These are phyloP conservation scores for Venturia oleaginea DNA, from an alignment of 2,329 filamentous ascomycete species.

Conservation along the genomic window DNA sequence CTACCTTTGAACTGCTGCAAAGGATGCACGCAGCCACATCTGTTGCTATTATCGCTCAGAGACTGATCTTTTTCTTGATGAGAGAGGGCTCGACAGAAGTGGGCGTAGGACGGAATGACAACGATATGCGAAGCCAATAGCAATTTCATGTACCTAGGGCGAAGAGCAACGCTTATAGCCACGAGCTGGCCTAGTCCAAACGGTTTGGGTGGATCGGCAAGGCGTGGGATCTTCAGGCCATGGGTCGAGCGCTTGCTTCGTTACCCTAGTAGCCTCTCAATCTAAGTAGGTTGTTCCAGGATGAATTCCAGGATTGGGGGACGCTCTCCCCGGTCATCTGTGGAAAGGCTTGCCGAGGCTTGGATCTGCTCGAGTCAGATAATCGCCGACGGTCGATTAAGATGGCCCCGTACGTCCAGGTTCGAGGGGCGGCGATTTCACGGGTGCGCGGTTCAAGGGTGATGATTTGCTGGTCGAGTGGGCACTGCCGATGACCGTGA, in stretches of 20 bases:
- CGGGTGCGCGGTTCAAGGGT: constrained; percentile 3
- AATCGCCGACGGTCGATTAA: constrained; percentile 2
- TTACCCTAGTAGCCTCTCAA: constrained; percentile 8
- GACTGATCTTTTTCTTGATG: background rate
- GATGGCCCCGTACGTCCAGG: background rate
- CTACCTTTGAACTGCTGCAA: constrained; percentile 5
- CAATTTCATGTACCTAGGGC: background rate
- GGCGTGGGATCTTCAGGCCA: constrained; percentile 9
- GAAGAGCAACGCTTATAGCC: constrained; percentile 11
- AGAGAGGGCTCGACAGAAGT: background rate
- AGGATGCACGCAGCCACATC: constrained; percentile 1
- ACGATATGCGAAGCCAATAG: background rate
- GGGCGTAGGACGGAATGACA: background rate
- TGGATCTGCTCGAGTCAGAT: background rate
- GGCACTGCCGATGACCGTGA: constrained; percentile 4
- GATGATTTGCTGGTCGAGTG: background rate
- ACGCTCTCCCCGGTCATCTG: constrained; percentile 7
- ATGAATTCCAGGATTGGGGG: constrained; percentile 13
- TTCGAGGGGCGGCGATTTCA: background rate
- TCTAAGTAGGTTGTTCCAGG: constrained; percentile 7
- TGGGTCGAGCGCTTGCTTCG: constrained; percentile 8
- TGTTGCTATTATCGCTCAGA: background rate
- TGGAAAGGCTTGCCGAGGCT: constrained; percentile 2
- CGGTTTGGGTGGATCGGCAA: constrained; percentile 5
- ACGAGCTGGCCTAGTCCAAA: constrained; percentile 2